phyloP scores from a whole-genome alignment of 176 grass and related monocot genomes.

The Leersia perrieri region DNA sequence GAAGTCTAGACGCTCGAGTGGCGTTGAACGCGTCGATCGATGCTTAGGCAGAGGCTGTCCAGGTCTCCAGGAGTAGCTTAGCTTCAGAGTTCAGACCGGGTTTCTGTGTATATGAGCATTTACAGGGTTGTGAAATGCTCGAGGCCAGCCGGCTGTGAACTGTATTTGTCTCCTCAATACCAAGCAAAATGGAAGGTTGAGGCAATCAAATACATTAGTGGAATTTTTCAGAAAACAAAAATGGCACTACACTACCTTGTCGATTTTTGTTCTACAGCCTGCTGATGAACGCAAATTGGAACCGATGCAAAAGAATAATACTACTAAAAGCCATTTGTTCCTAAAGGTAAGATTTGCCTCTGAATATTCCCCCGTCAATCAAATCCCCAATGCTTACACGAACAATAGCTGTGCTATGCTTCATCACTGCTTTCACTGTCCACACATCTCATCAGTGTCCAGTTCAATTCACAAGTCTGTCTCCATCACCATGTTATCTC shows the following conservation, averaged over 20 bases:
- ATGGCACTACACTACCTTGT: background rate
- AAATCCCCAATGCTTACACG: background rate
- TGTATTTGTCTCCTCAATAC: background rate
- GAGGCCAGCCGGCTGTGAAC: background rate
- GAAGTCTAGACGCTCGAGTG: constrained; percentile 2
- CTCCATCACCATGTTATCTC: constrained; percentile 46
- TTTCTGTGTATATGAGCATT: background rate
- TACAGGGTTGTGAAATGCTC: background rate
- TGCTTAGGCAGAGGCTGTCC: constrained; percentile 15
- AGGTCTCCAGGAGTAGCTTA: constrained; percentile 4
- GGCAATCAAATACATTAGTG: too few relatives aligned
- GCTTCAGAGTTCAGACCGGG: constrained; percentile 15
- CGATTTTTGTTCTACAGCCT: background rate
- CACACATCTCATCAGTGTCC: constrained; percentile 18
- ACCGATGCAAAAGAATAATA: background rate
- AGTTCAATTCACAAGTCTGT: constrained; percentile 26
- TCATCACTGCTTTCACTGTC: constrained; percentile 31
- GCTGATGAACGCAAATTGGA: background rate
- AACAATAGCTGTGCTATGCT: constrained; percentile 12
- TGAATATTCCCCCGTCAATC: constrained; percentile 47
- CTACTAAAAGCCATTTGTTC: background rate
- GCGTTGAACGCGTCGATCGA: constrained; percentile 18
- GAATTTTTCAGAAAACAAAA: too few relatives aligned
- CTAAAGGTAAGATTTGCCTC: constrained; percentile 1
- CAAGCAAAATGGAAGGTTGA: too few relatives aligned